A percentile compares a stretch with the other conserved stretches of the same genome.
Conservation (phyloP, 208 protist species). For the Trypanosomatidae sp. region DNA sequence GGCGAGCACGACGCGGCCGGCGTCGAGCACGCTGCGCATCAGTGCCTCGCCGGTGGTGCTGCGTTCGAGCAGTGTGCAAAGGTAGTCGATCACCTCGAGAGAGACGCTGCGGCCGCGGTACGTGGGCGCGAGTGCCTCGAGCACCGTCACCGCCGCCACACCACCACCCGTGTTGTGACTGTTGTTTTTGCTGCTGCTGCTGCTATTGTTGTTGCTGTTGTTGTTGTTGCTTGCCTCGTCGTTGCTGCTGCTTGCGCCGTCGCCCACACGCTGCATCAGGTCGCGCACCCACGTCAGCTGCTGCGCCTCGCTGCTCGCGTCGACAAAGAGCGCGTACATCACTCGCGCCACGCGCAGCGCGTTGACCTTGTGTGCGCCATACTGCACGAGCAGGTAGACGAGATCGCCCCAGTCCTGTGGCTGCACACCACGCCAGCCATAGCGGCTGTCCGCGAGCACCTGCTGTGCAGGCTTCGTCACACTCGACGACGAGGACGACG, state of each 20-base stretch:
- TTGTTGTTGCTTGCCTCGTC: too few species aligned
- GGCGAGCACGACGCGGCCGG: constrained; percentile 58
- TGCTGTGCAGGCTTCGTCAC: constrained; percentile 19
- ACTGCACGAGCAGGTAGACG: constrained; percentile 56
- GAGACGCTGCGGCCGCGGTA: constrained; percentile 31
- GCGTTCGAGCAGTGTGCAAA: constrained; percentile 54
- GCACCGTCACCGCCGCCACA: constrained; percentile 30
- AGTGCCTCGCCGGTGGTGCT: constrained; percentile 41
- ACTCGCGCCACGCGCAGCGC: constrained; percentile 33
- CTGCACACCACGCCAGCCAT: constrained; percentile 30
- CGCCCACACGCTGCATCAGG: constrained; percentile 22
- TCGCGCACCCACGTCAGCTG: constrained; percentile 52
- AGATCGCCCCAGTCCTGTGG: constrained; percentile 68
- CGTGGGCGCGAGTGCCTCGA: constrained; percentile 47
- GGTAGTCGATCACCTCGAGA: constrained; percentile 48
- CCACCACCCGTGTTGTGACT: constrained; percentile 46
- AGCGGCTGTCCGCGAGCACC: constrained; percentile 17
- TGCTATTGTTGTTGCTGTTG: too few species aligned
- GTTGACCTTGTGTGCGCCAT: constrained; percentile 41
- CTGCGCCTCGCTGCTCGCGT: constrained; percentile 23
- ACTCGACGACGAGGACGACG: constrained; percentile 17
- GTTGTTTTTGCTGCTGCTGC: too few species aligned
- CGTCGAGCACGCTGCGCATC: constrained; percentile 43
- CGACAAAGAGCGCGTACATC: constrained; percentile 51
- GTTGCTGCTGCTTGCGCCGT: too few species aligned